phyloP scores from a whole-genome alignment of 1,284 basidiomycete genomes.

The Ustilago nuda region DNA sequence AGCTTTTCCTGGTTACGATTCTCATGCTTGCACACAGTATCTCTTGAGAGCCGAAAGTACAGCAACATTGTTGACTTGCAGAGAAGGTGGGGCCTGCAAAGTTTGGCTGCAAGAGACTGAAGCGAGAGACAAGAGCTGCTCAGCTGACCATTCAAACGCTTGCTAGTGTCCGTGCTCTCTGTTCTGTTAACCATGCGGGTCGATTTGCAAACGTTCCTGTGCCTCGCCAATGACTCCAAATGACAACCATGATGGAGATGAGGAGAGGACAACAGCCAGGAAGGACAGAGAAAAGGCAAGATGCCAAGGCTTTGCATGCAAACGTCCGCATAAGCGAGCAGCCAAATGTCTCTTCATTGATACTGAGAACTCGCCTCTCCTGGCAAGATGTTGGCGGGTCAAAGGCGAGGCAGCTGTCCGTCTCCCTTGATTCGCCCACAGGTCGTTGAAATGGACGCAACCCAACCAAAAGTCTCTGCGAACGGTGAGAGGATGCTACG shows the following conservation, averaged over 20 bases:
- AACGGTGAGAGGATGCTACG: background rate
- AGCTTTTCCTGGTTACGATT: too few relatives aligned
- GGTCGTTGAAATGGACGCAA: too few relatives aligned
- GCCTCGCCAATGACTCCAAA: background rate
- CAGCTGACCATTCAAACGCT: background rate
- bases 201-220: slow-evolving; percentile 1
- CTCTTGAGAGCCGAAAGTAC: too few relatives aligned
- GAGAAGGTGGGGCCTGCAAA: too few relatives aligned
- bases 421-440: background rate
- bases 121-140: background rate
- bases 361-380: background rate
- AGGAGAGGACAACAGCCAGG: background rate
- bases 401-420: slow-evolving; percentile 5
- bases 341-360: background rate
- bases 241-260: background rate
- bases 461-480: slow-evolving; percentile 1
- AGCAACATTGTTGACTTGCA: too few relatives aligned
- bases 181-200: background rate
- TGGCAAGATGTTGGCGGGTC: background rate
- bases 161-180: background rate
- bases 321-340: background rate
- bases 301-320: slow-evolving; percentile 8
- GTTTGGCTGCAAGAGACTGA: too few relatives aligned
- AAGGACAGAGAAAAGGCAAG: background rate
- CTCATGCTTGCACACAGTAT: too few relatives aligned